Percentiles rank a stretch among this genome's conserved stretches.
These are phyloP conservation scores for Trichoderma brevicompactum DNA, from an alignment of 2,329 filamentous ascomycete genomes.

Conservation along the genomic window DNA sequence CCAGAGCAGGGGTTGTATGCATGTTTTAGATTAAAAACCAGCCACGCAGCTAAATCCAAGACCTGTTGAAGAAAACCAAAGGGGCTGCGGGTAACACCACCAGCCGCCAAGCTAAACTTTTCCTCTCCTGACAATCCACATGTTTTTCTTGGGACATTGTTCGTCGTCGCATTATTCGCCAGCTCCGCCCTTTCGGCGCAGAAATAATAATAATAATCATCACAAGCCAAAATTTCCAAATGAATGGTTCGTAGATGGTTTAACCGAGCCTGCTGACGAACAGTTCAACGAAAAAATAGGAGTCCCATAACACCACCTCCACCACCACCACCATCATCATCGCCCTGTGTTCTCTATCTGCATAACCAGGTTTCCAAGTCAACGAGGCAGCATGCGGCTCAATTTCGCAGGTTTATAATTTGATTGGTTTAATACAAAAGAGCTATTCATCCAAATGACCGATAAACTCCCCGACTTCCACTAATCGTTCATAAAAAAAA, in stretches of 20 bases:
- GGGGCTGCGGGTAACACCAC: background rate
- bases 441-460: conserved; percentile 25
- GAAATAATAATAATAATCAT: background rate
- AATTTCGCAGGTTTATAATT: background rate
- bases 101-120: background rate
- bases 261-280: background rate
- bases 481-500: conserved; percentile 4
- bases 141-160: background rate
- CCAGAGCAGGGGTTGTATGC: conserved; percentile 6
- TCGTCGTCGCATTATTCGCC: background rate
- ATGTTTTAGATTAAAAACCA: conserved; percentile 14
- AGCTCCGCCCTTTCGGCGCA: background rate
- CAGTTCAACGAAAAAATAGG: background rate
- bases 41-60: background rate
- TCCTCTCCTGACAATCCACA: background rate
- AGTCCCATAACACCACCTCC: background rate
- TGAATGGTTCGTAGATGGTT: background rate
- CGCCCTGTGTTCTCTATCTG: background rate
- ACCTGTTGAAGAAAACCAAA: background rate
- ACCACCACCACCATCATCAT: background rate
- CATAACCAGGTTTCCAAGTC: background rate
- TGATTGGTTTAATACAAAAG: conserved; percentile 15
- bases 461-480: background rate
- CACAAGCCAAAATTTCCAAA: background rate
- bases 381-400: background rate